Evolutionary conservation across 164 flowering plant species (phyloP).

Genomic region (Aristolochia fimbriata): DNA sequence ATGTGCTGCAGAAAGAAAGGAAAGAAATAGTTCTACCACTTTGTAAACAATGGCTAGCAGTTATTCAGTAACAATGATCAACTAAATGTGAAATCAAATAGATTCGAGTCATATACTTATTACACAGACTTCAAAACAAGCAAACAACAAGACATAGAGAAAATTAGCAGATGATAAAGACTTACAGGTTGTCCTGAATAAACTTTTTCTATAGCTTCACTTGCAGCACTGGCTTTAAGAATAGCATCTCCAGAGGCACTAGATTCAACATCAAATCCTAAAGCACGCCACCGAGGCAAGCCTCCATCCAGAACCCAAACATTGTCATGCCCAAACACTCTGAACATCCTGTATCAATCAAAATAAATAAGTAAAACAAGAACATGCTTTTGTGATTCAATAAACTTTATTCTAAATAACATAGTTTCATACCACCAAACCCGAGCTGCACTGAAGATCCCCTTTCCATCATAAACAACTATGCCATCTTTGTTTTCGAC

Average conservation of each 20-base stretch:
- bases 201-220: slow-evolving; percentile 91
- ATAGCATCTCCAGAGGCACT: slow-evolving; percentile 98
- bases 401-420: not conserved
- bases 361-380: not conserved
- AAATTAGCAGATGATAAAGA: not conserved
- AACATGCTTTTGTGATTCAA: not conserved
- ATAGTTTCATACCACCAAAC: slow-evolving; percentile 83
- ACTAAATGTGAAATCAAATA: too few relatives aligned
- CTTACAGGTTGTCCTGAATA: slow-evolving; percentile 75
- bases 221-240: slow-evolving; percentile 96
- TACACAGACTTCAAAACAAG: too few relatives aligned
- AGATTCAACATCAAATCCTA: slow-evolving; percentile 98
- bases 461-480: slow-evolving; percentile 97
- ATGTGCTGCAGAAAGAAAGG: too few relatives aligned
- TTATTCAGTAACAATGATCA: too few relatives aligned
- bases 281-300: slow-evolving; percentile 91
- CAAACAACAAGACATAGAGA: too few relatives aligned
- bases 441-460: slow-evolving; percentile 97
- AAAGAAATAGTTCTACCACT: too few relatives aligned
- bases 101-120: too few relatives aligned
- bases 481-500: slow-evolving; percentile 77
- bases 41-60: too few relatives aligned
- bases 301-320: slow-evolving; percentile 99
- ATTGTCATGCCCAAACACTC: slow-evolving; percentile 96
- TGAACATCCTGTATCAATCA: slow-evolving; percentile 73